Evolutionary conservation across 352 stramenopile genomes (phyloP), one percentile per base, ranked within the genome.

Genomic region (Globisporangium carolinianum): DNA sequence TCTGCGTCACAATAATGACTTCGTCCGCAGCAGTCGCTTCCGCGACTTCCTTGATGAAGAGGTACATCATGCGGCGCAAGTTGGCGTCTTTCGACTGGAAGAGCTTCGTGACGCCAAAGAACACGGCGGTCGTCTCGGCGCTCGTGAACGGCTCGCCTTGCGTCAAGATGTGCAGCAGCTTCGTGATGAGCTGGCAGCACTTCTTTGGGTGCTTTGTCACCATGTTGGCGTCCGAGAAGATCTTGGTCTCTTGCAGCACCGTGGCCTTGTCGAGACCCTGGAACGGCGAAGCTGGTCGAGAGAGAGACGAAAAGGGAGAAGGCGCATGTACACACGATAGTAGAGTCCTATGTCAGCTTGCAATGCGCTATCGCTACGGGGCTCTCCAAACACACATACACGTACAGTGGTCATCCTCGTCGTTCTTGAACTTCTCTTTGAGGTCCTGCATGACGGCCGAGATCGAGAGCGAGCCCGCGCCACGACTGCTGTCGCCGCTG

Each of bases 1-100:
- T 98, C 51, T 97, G 97, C 7, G 96, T 98, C 52, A 99, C 97
- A 69, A 99, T 99, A 71, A 99, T 99, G 17, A 99, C 96, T 70
- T 95, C 87, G 57, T 93, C 81, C 11, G 89, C 83, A 32, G 89
- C 86, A n/a, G 89, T 96, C 18, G 84, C 85, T 60, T 97, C 89
- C 0, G 86, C 94, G 56, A 99, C 95, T 62, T 99, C 97, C 76
- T 99, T 99, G 68, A 99, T 98, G 70, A 99, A 99, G 3, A 99
- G 76, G 75, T 99, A 99, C 63, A 99, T 98, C 95, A 99, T 99
- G 24, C 97, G 83, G 17, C 97, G 79, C 53, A 99, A 72, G 47
- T 97, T 98, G 36, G 85, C 94, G 73, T 99, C 96, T 65, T 99
- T 94, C 56, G 83, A 98, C 86, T 99, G 97, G 73, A 99, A 99